Evolutionary conservation across 768 basidiomycete genomes (phyloP).

Genomic region (Rhodotorula graminis): DNA sequence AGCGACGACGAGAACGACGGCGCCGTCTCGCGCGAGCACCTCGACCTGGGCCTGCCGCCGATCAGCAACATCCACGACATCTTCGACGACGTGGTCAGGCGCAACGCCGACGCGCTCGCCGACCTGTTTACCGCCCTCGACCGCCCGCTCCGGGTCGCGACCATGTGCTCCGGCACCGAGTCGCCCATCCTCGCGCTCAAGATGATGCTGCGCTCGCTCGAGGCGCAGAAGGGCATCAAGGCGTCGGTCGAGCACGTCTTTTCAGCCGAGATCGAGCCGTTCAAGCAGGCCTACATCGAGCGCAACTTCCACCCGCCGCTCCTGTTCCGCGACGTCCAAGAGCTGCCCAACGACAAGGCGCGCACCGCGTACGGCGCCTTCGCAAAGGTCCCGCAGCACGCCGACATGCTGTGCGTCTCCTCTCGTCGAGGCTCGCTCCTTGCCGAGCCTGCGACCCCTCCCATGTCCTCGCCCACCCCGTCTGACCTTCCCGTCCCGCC

Average conservation of each 20-base stretch:
- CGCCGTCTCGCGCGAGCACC: background rate
- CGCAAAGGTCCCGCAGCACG: slow-evolving; percentile 79
- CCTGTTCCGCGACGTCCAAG: slow-evolving; percentile 88
- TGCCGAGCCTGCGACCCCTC: background rate
- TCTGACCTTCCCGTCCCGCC: too few relatives aligned
- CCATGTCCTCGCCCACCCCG: too few relatives aligned
- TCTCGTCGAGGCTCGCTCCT: background rate
- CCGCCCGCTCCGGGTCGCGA: slow-evolving; percentile 83
- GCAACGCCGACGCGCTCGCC: slow-evolving; percentile 54
- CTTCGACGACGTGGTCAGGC: slow-evolving; percentile 67
- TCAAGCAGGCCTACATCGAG: slow-evolving; percentile 89
- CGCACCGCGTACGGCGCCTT: slow-evolving; percentile 87
- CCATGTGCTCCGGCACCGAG: slow-evolving; percentile 93
- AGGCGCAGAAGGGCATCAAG: slow-evolving; percentile 66
- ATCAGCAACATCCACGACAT: slow-evolving; percentile 67
- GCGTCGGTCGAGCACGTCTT: slow-evolving; percentile 60
- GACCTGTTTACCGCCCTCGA: slow-evolving; percentile 46
- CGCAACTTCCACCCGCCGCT: slow-evolving; percentile 89
- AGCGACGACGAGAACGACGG: background rate
- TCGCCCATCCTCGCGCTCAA: slow-evolving; percentile 86
- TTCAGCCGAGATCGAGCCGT: slow-evolving; percentile 64
- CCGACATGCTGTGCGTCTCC: slow-evolving; percentile 60
- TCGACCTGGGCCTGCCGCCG: slow-evolving; percentile 54
- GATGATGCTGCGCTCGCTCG: slow-evolving; percentile 69
- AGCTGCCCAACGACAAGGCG: slow-evolving; percentile 59